Conservation (phyloP, 495 filamentous ascomycete species). For the Tuber umbilicatum region DNA sequence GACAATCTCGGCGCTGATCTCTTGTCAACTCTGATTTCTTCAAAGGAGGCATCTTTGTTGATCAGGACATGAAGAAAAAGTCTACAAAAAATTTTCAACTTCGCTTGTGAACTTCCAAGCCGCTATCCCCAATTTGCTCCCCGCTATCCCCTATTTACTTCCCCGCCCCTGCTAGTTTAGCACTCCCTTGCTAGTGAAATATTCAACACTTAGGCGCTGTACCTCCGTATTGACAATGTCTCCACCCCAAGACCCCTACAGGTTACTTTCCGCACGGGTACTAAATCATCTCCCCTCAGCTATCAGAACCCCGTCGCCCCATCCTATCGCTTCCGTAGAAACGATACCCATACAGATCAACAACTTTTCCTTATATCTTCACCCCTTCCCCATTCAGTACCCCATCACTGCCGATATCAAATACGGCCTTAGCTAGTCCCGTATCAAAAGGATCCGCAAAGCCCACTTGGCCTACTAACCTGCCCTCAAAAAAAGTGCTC, state of each 20-base stretch:
- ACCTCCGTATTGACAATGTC: constrained; percentile 91
- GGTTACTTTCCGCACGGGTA: constrained; percentile 88
- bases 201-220: too few relatives aligned
- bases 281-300: constrained; percentile 53
- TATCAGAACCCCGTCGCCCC: background rate
- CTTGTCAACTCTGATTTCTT: too few relatives aligned
- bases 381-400: constrained; percentile 76
- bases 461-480: constrained; percentile 86
- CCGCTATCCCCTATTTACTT: too few relatives aligned
- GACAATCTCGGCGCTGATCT: too few relatives aligned
- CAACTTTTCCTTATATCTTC: constrained; percentile 64
- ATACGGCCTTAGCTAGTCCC: constrained; percentile 63
- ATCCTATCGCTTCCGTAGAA: background rate
- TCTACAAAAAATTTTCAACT: too few relatives aligned
- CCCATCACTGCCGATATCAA: constrained; percentile 41
- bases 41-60: too few relatives aligned
- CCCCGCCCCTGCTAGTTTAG: too few relatives aligned
- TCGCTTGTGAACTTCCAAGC: too few relatives aligned
- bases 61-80: too few relatives aligned
- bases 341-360: constrained; percentile 81
- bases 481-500: constrained; percentile 93
- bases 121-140: too few relatives aligned
- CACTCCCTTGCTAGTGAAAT: too few relatives aligned
- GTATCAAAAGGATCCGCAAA: constrained; percentile 94
- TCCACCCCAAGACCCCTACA: constrained; percentile 90